Percentiles rank a stretch among this genome's conserved stretches.
These are phyloP conservation scores for Exophiala alcalophila DNA, from an alignment of 2,329 filamentous ascomycete genomes.

Conservation along the genomic window DNA sequence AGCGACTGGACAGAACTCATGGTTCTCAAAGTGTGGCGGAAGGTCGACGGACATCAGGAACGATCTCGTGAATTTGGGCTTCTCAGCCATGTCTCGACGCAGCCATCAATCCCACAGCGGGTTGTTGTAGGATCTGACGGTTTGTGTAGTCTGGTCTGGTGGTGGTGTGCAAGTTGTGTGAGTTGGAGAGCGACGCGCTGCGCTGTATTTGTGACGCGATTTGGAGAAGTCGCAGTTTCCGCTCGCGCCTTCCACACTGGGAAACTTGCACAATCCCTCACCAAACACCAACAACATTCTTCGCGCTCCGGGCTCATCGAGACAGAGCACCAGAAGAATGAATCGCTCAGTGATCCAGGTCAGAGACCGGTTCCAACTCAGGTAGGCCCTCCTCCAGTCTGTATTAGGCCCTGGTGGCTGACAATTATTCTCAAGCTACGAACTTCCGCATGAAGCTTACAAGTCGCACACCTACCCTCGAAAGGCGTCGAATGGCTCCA, in stretches of 20 bases:
- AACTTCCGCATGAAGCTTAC: constrained; percentile 58
- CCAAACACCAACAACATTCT: not conserved
- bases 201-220: constrained; percentile 21
- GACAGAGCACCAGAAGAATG: constrained; percentile 24
- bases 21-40: constrained; percentile 6
- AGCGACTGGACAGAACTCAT: constrained; percentile 93
- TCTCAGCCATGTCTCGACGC: constrained; percentile 11
- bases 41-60: constrained; percentile 19
- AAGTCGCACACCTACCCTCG: constrained; percentile 57
- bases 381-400: constrained; percentile 32
- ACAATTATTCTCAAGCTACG: constrained; percentile 49
- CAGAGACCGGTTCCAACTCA: constrained; percentile 43
- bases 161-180: constrained; percentile 3
- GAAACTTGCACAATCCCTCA: not conserved
- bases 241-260: not conserved
- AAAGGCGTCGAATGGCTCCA: constrained; percentile 59
- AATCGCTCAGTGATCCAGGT: constrained; percentile 40
- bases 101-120: constrained; percentile 6
- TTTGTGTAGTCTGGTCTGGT: no score
- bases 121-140: not conserved
- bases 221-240: constrained; percentile 10
- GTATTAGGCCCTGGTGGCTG: not conserved
- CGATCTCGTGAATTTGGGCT: not conserved
- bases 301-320: not conserved
- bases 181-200: constrained; percentile 14